Base-by-base conservation (phyloP, 805 yeast genomes). In the Maudiozyma bulderi region DNA sequence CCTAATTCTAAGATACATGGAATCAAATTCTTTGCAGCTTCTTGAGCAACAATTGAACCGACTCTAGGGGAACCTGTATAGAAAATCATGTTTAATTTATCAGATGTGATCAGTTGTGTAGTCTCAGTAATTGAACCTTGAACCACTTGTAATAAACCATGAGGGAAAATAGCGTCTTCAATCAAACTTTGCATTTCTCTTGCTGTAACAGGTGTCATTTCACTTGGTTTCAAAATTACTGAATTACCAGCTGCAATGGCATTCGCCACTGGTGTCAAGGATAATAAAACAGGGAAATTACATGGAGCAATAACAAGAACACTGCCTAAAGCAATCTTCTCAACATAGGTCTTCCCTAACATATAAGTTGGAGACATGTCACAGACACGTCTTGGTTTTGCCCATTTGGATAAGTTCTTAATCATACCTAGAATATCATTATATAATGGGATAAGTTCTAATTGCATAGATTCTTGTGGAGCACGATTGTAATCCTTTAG, bases 191-290 rank as follows among this genome's bases (percentile, higher is more conserved):
- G 73, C 37, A 90, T 59, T n/a, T 75, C 71, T 20, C 60, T 57
- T 3, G 88, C 71, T 44, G 82, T 76, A 53, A 75, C 67, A 0
- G 93, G 91, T 2, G 83, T 78, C 48, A 74, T 61, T 64, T 91
- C 97, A 51, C 84, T 75, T 14, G 86, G 89, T 63, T 88, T 88
- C 56, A 82, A 68, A 20, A 85, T 78, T 30, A 86, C 91, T 13
- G 82, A 72, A 64, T 90, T 89, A 10, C 97, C 97, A 20, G 83
- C 86, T 1, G 95, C 87, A 54, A 91, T 68, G 2, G 96, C 96
- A 20, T 87, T 86, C 38, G 81, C 73, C 28, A 89, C 60, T 0
- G 96, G 88, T 33, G 75, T 71, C 9, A 88, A 51, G 0, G 86
- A 58, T 51, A 91, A 69, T 30, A 76, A 51, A 42, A 85, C 63